Percentiles rank a stretch among this genome's conserved stretches.
Conservation (phyloP, 345 rosid species). For the Moringa oleifera region DNA sequence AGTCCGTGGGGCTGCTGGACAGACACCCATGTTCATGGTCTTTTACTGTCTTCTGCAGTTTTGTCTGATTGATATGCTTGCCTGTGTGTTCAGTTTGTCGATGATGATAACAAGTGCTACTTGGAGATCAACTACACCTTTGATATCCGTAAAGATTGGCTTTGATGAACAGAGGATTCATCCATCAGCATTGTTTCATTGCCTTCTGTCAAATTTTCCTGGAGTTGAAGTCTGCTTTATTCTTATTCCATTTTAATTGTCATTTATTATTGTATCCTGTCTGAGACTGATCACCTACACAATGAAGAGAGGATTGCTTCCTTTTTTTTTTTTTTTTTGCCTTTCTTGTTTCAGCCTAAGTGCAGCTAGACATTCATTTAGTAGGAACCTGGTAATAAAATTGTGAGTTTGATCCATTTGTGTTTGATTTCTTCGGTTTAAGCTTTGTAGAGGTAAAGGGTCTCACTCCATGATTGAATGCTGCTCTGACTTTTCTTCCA, state of each 20-base stretch:
- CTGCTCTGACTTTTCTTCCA: not conserved
- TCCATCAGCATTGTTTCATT: conserved; percentile 3
- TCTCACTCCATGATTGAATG: conserved; percentile 1
- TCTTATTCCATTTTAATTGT: conserved; percentile 19
- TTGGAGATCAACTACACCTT: conserved; percentile 87
- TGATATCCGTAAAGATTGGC: conserved; percentile 85
- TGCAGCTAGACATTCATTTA: conserved; percentile 17
- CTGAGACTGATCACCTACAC: conserved; percentile 13
- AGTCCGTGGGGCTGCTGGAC: too few relatives aligned
- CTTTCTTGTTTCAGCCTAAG: not conserved
- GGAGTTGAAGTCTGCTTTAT: conserved; percentile 19
- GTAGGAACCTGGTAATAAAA: conserved; percentile 18
- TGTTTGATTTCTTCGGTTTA: conserved; percentile 6
- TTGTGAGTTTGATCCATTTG: conserved; percentile 14
- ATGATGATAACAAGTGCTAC: conserved; percentile 83
- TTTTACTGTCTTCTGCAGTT: too few relatives aligned
- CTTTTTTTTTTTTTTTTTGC: too few relatives aligned
- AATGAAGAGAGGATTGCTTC: conserved; percentile 9
- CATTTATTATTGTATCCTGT: conserved; percentile 2
- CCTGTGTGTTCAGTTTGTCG: conserved; percentile 50
- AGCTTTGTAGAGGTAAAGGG: not conserved
- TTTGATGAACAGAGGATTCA: conserved; percentile 13
- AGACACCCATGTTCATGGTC: too few relatives aligned
- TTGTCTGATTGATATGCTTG: conserved; percentile 2
- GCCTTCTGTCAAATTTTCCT: conserved; percentile 5